Conservation (phyloP, 176 grass and related monocot genomes). For the Miscanthus lutarioriparius region DNA sequence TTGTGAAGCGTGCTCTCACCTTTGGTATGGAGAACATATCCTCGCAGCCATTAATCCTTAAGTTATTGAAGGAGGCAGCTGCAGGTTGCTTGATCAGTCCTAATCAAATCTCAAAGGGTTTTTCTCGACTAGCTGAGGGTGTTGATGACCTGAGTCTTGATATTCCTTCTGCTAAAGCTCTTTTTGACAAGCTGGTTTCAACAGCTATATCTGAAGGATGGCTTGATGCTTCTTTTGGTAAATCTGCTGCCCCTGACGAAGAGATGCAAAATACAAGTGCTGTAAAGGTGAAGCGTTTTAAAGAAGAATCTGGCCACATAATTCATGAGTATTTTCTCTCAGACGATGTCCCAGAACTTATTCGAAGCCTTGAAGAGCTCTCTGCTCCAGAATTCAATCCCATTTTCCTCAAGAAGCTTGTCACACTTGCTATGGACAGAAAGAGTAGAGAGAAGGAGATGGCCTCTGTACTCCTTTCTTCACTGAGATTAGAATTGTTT, state of each 20-base stretch:
- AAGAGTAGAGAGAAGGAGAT: constrained; percentile 93
- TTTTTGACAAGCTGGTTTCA: constrained; percentile 62
- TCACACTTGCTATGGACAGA: constrained; percentile 73
- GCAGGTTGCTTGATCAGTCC: constrained; percentile 71
- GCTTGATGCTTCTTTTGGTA: constrained; percentile 64
- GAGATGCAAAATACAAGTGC: constrained; percentile 34
- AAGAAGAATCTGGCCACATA: constrained; percentile 74
- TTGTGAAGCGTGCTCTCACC: constrained; percentile 79
- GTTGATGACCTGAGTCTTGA: constrained; percentile 81
- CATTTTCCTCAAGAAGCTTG: constrained; percentile 80
- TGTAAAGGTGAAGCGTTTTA: constrained; percentile 64
- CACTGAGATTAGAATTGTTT: constrained; percentile 78
- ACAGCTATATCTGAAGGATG: constrained; percentile 64
- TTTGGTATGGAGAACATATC: constrained; percentile 60
- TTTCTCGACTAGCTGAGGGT: constrained; percentile 61
- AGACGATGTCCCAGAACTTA: constrained; percentile 72
- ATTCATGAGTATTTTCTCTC: constrained; percentile 90
- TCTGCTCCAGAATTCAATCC: constrained; percentile 68
- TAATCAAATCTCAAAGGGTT: constrained; percentile 83
- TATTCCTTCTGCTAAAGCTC: constrained; percentile 66
- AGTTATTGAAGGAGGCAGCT: constrained; percentile 64
- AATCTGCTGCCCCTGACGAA: constrained; percentile 30
- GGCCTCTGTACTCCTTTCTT: constrained; percentile 76
- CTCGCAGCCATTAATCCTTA: constrained; percentile 54
- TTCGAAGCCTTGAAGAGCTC: constrained; percentile 81